Base-by-base conservation (phyloP, 176 grass and related monocot genomes). In the Secale cereale region DNA sequence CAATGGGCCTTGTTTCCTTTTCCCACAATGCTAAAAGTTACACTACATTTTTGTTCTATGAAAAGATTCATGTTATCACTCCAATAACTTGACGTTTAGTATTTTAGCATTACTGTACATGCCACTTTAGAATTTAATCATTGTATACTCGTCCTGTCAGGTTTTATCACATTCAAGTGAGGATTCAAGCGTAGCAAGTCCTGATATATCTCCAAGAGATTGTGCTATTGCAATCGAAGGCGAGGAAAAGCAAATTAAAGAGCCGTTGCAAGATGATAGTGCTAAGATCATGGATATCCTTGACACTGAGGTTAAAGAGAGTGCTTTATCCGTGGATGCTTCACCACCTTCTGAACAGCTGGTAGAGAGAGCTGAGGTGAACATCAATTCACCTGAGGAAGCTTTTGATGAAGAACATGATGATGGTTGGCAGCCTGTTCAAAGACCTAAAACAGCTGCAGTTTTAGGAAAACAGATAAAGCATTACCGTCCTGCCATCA, bases 361-460 rank as follows among this genome's bases (percentile, higher is more conserved):
- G 73, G 60, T 65, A 48, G 84, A 85, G 45, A 76, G 40, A 73
- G 50, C 80, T 77, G 88, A 94, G n/a, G 83, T 90, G 20, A 86
- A 84, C 31, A 85, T 81, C 65, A 88, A 83, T 89, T 68, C 74
- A 54, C 85, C 85, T 76, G 87, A 81, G 79, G 93, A 94, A 39
- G 66, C 70, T 70, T 65, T 43, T 83, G 81, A 76, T 71, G 86
- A 90, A 78, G 91, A 94, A 89, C 90, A 89, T 70, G 97, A 99
- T 85, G 91, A 99, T 83, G 97, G 93, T 77, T 99, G 97, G 97
- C 93, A 94, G 50, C 90, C 93, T 70, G 97, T 99, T 83, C 97
- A 99, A 90, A 91, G 84, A 82, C 93, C 93, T 78, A 92, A 91
- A 88, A 94, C 90, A 79, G 86, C 89, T 77, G 86, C 70, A 46